Base-by-base conservation (phyloP, 768 basidiomycete species). In the Termitomyces heimii region DNA sequence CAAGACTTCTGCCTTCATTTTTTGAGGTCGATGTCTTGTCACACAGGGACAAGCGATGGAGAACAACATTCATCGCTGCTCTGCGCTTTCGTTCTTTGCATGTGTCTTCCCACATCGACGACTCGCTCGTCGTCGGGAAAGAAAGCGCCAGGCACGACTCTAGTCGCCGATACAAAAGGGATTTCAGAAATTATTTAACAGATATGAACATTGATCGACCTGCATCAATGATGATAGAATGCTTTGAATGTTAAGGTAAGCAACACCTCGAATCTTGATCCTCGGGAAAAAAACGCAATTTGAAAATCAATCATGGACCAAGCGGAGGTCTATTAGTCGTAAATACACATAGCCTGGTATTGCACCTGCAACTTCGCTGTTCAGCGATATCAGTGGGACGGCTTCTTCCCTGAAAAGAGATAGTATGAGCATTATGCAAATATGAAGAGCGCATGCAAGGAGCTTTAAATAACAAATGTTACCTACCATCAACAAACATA, bases 401-500 rank as follows among this genome's bases (percentile, higher is more conserved):
- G 37, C 54, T 55, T 55, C 35, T 55, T 55, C 20, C 54, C 54
- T 55, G 10, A 10, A 13, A 20, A 10, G 32, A 6, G 24, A 5
- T 31, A 7, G 5, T 5, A 46, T 43, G 34, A 55, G 20, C 10
- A 28, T 37, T 22, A 24, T 28, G 6, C 29, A 45, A 37, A 18
- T 2, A 24, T 40, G n/a, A 40, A 18, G n/a, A 40, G 39, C 39
- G 5, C 39, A 51, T 14, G 35, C 22, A 5, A 18, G n/a, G n/a
- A 22, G 29, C n/a, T n/a, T 12, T 40, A n/a, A 40, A 16, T 7
- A 2, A 40, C 7, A 40, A n/a, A 12, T 6, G 10, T 28, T 26
- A 72, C 82, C 67, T 66, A 89, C 91, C 95, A 69, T 97, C 94
- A 26, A 96, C 92, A 69, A 94, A 95, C 93, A 99, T 93, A 75